These are phyloP conservation scores for Sclerotinia trifoliorum DNA, from an alignment of 2,329 filamentous ascomycete species.

Conservation along the genomic window DNA sequence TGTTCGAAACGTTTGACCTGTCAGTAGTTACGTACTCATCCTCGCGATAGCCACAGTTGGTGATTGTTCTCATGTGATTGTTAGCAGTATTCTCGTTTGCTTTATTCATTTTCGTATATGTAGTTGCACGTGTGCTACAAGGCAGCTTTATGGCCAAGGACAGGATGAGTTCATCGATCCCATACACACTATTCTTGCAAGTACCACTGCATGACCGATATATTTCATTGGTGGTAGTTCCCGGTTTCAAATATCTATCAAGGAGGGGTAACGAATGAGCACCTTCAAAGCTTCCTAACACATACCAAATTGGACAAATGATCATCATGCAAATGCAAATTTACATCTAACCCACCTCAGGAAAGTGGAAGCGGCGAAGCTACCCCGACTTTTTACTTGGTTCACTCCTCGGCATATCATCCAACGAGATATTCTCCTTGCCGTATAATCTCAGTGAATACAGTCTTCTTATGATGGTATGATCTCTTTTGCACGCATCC, in stretches of 20 bases:
- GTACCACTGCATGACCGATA: background rate
- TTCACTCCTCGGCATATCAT: conserved; percentile 6
- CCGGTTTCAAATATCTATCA: too few relatives aligned
- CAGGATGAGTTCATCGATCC: background rate
- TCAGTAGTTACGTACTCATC: too few relatives aligned
- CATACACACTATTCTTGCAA: too few relatives aligned
- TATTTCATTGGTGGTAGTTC: background rate
- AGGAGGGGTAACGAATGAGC: background rate
- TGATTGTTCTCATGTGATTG: background rate
- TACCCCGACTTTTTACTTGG: conserved; percentile 5
- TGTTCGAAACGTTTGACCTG: too few relatives aligned
- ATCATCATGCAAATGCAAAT: too few relatives aligned
- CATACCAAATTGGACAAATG: background rate
- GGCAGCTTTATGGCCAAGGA: background rate
- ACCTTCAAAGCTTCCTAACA: background rate
- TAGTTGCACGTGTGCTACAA: background rate
- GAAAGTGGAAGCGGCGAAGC: background rate
- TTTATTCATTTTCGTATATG: conserved; percentile 2
- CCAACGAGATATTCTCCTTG: background rate
- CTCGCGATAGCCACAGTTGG: background rate
- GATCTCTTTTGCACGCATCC: background rate
- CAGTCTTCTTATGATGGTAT: background rate
- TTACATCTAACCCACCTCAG: background rate
- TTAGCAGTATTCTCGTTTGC: background rate
- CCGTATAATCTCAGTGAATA: background rate